Conservation (phyloP, 345 rosid genomes). For the thale cress (Arabidopsis thaliana) region TAIR10.1 NC_003070.9:131001-131500, state of each 20-base stretch:
- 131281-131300: slow-evolving; percentile 34
- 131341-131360: slow-evolving; percentile 43
- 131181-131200: slow-evolving; percentile 46
- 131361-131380: slow-evolving; percentile 37
- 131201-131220: slow-evolving; percentile 42
- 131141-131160: neutral
- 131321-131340: slow-evolving; percentile 27
- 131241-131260: slow-evolving; percentile 29
- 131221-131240: slow-evolving; percentile 43
- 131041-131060: neutral
- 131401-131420: slow-evolving; percentile 24
- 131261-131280: slow-evolving; percentile 31
- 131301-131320: neutral
- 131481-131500: neutral
- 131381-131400: slow-evolving; percentile 30
- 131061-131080: neutral
- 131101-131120: too few species aligned
- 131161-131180: slow-evolving; percentile 16
- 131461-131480: neutral
- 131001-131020: neutral
- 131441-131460: slow-evolving; percentile 13
- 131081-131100: too few species aligned
- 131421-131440: neutral
- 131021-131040: slow-evolving; percentile 1
- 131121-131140: too few species aligned